These are phyloP conservation scores for Ocimum tenuiflorum DNA, from an alignment of 257 asterid genomes.

Conservation along the genomic window DNA sequence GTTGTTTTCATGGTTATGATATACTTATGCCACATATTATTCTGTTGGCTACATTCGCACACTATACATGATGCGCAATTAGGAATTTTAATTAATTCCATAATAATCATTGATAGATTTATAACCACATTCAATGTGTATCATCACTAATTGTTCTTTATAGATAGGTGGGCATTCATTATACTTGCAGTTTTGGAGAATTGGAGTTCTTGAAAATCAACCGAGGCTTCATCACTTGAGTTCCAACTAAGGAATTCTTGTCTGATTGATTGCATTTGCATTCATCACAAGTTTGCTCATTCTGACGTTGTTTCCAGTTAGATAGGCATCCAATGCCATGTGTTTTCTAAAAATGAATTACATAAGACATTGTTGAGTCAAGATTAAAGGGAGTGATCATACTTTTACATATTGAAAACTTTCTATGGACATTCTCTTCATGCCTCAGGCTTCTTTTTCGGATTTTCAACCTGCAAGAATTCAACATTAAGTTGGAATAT, in stretches of 20 bases:
- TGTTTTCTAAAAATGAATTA: too few relatives aligned
- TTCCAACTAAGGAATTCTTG: constrained; percentile 18
- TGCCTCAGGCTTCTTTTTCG: constrained; percentile 74
- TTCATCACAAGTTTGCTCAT: constrained; percentile 18
- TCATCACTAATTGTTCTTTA: neutral
- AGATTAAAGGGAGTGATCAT: neutral
- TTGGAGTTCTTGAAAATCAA: constrained; percentile 26
- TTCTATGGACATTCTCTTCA: constrained; percentile 85
- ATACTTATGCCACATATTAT: too few relatives aligned
- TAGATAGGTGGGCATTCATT: too few relatives aligned
- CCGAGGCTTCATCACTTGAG: constrained; percentile 29
- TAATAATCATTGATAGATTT: too few relatives aligned
- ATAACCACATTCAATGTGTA: constrained; percentile 15
- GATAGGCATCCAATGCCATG: constrained; percentile 15
- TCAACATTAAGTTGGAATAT: too few relatives aligned
- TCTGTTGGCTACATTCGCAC: too few relatives aligned
- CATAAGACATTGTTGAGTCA: too few relatives aligned
- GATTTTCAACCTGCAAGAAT: constrained; percentile 61
- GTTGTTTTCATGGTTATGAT: too few relatives aligned
- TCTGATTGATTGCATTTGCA: constrained; percentile 19
- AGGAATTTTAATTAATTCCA: too few relatives aligned
- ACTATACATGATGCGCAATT: too few relatives aligned
- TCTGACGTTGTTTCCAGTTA: neutral
- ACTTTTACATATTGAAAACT: constrained; percentile 62
- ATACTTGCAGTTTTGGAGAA: constrained; percentile 46